Percentiles rank a stretch among this genome's conserved stretches.
Conservation (phyloP, 768 basidiomycete genomes). For the Boletus rex-veris region DNA sequence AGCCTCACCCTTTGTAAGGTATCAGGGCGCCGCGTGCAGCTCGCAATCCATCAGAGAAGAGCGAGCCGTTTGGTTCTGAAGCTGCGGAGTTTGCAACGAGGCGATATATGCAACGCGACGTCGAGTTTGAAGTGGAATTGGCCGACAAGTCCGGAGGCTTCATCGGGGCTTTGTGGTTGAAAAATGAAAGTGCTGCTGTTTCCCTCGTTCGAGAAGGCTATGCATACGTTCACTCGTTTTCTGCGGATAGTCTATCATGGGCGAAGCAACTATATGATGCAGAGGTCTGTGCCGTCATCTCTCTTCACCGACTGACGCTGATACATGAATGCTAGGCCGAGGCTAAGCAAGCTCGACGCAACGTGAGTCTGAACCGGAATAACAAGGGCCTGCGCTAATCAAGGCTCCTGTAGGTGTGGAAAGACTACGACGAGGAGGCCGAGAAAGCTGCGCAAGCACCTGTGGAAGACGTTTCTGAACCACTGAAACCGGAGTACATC, state of each 20-base stretch:
- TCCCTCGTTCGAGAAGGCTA: constrained; percentile 83
- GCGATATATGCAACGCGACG: constrained; percentile 90
- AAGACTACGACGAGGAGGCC: constrained; percentile 72
- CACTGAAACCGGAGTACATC: constrained; percentile 80
- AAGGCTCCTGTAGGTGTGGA: constrained; percentile 66
- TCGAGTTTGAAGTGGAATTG: constrained; percentile 87
- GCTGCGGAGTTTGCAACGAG: constrained; percentile 75
- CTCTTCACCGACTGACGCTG: not conserved
- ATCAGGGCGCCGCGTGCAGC: constrained; percentile 89
- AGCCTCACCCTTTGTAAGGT: constrained; percentile 42
- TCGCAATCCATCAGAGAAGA: constrained; percentile 75
- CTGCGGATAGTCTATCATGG: constrained; percentile 81
- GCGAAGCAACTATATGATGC: constrained; percentile 76
- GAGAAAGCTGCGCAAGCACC: constrained; percentile 50
- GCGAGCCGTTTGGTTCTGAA: constrained; percentile 86
- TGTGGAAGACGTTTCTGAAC: constrained; percentile 43
- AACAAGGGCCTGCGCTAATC: not conserved
- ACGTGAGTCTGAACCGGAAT: constrained; percentile 48
- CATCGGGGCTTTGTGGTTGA: constrained; percentile 83
- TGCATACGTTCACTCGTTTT: constrained; percentile 84
- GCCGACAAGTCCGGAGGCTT: constrained; percentile 96
- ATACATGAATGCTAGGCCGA: constrained; percentile 49
- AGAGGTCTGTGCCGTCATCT: constrained; percentile 50
- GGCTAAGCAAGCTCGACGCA: constrained; percentile 74
- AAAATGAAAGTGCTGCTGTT: constrained; percentile 82